Evolutionary conservation across 371 early-diverging fungal species (phyloP).

Genomic region (Batkoa obscura): DNA sequence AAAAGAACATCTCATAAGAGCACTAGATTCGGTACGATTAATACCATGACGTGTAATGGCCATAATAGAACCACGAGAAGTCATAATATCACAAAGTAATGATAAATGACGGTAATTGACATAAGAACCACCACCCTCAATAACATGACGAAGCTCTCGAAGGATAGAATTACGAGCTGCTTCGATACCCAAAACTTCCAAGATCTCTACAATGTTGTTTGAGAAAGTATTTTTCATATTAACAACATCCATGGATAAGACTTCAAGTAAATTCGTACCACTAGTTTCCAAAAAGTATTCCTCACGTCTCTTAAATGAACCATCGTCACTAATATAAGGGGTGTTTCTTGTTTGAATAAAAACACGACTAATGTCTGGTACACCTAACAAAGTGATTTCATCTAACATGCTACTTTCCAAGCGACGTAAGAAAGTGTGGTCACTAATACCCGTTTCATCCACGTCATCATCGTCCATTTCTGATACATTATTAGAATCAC

Average conservation of each 20-base stretch:
- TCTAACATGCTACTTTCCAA: constrained; percentile 72
- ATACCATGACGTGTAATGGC: constrained; percentile 99
- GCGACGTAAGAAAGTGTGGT: constrained; percentile 38
- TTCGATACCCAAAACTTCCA: constrained; percentile 94
- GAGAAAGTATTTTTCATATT: constrained; percentile 67
- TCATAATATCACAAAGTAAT: constrained; percentile 97
- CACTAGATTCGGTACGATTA: constrained; percentile 93
- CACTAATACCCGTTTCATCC: no score
- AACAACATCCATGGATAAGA: constrained; percentile 71
- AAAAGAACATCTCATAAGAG: constrained; percentile 95
- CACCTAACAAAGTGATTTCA: constrained; percentile 78
- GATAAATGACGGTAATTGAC: constrained; percentile 98
- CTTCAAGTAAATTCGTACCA: constrained; percentile 83
- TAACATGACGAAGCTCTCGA: constrained; percentile 88
- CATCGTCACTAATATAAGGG: constrained; percentile 19
- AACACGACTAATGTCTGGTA: constrained; percentile 73
- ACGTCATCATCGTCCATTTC: constrained; percentile 13
- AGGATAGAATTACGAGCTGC: constrained; percentile 86
- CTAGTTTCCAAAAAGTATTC: constrained; percentile 95
- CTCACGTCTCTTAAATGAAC: constrained; percentile 40
- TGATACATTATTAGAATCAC: constrained; percentile 25
- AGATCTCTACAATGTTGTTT: constrained; percentile 88
- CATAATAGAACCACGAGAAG: constrained; percentile 82
- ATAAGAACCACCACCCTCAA: constrained; percentile 96
- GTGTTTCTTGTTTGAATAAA: constrained; percentile 71